Conservation (phyloP, 2,329 filamentous ascomycete genomes). For the Plenodomus lindquistii region DNA sequence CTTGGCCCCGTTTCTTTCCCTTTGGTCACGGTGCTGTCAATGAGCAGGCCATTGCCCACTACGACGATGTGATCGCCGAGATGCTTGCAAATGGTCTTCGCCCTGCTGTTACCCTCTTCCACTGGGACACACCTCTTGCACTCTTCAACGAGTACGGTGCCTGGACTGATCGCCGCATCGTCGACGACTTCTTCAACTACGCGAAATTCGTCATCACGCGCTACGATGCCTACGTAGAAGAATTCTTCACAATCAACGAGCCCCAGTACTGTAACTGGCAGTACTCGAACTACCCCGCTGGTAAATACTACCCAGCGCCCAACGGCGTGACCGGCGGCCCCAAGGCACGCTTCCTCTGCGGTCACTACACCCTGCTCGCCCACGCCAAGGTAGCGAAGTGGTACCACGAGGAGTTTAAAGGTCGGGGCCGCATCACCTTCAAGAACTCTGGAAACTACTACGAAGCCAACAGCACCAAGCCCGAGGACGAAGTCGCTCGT, state of each 20-base stretch:
- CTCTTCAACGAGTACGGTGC: slow-evolving; percentile 49
- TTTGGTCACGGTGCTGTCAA: slow-evolving; percentile 46
- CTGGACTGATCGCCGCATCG: slow-evolving; percentile 45
- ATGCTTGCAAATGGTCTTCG: slow-evolving; percentile 42
- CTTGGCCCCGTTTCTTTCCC: slow-evolving; percentile 47
- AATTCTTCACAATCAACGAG: slow-evolving; percentile 50
- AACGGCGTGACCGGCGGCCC: slow-evolving; percentile 47
- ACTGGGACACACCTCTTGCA: slow-evolving; percentile 50
- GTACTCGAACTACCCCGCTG: slow-evolving; percentile 50
- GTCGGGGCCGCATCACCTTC: slow-evolving; percentile 47
- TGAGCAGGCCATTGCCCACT: slow-evolving; percentile 41
- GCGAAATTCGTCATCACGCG: slow-evolving; percentile 49
- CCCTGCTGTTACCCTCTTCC: slow-evolving; percentile 46
- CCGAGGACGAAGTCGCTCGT: slow-evolving; percentile 42
- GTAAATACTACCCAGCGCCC: slow-evolving; percentile 52
- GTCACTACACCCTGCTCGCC: slow-evolving; percentile 50
- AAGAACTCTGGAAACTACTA: slow-evolving; percentile 51
- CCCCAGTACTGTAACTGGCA: slow-evolving; percentile 56
- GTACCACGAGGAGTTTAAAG: slow-evolving; percentile 53
- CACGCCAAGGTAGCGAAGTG: slow-evolving; percentile 51
- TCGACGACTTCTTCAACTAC: slow-evolving; percentile 50
- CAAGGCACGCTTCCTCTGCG: slow-evolving; percentile 49
- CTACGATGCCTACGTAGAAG: slow-evolving; percentile 47
- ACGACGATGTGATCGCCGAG: slow-evolving; percentile 46
- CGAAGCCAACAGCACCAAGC: slow-evolving; percentile 42